A percentile compares a stretch with the other conserved stretches of the same genome.
phyloP scores from a whole-genome alignment of 2,329 filamentous ascomycete genomes.

The Penicillium freii region DNA sequence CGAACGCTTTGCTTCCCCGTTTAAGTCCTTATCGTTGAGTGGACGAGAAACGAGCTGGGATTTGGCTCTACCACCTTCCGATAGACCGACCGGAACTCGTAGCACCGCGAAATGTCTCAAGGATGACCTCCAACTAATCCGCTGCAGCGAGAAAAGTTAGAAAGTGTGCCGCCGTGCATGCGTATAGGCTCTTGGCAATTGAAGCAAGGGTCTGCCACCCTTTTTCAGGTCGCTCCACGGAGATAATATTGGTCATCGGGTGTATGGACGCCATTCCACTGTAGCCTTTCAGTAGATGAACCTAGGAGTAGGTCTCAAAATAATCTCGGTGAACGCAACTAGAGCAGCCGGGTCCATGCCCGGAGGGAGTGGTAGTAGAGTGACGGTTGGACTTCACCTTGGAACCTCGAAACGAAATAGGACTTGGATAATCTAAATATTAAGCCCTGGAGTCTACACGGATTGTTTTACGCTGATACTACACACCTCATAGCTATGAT shows the following conservation, averaged over 20 bases:
- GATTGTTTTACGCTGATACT: no score
- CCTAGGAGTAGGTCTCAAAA: neutral
- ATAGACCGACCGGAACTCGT: neutral
- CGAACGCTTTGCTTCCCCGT: neutral
- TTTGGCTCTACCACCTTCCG: neutral
- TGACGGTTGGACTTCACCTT: neutral
- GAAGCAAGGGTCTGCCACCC: neutral
- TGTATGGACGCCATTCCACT: neutral
- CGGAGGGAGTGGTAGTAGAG: neutral
- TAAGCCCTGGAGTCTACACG: no score
- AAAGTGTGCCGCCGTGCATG: neutral
- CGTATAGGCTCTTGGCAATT: neutral
- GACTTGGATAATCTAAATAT: no score
- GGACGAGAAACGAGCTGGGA: neutral
- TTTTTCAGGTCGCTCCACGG: neutral
- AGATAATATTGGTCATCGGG: neutral
- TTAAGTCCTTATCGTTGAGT: neutral
- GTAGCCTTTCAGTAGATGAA: neutral
- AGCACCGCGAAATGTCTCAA: neutral
- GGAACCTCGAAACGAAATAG: no score
- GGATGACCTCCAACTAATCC: neutral
- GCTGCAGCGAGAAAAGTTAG: neutral
- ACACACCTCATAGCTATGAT: no score
- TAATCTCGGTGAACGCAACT: neutral
- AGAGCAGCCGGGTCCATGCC: neutral